Evolutionary conservation across 179 eudicot genomes (phyloP), one percentile per base, ranked within the genome.

Genomic region (Patellifolia procumbens): DNA sequence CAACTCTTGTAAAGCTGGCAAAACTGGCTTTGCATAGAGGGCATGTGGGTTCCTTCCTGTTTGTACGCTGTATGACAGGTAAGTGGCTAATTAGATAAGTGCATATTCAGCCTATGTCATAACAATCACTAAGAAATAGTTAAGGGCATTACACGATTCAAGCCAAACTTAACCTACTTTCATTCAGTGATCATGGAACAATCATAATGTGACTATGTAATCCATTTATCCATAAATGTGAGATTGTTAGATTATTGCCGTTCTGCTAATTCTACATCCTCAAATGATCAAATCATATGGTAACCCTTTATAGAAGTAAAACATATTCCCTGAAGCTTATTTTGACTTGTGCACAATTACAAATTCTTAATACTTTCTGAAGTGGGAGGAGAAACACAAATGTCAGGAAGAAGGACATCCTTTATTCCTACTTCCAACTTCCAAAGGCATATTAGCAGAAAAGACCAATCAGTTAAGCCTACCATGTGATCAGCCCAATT

Each of bases 401-500:
- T 32, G 22, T 22, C 28, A 10, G 61, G 34, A 55, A 51, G 7
- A 31, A 5, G 56, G 34, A 64, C 55, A 37, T 49, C 55, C 32
- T n/a, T 42, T 29, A 39, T 32, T 24, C 39, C 24, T 3, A 32
- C 24, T 17, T 1, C 22, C 29, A 32, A 37, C 24, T 49, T n/a
- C n/a, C n/a, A 62, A 7, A 79, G 62, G 78, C 55, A 80, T 42
- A 64, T 45, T 62, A 37, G 42, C 46, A 59, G 13, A 2, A 17
- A 78, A 58, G 64, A 58, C 15, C n/a, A 79, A 43, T 20, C 9
- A 68, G 64, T 58, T 28, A 63, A 22, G 51, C 75, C 62, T 85
- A 94, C 97, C 95, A 85, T 74, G 60, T 62, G 81, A 84, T 95
- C 92, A 75, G 97, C 91, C 99, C 97, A 95, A 55, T 64, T 83